These are phyloP conservation scores for Fusarium tuaranense DNA, from an alignment of 2,329 filamentous ascomycete genomes.

Conservation along the genomic window DNA sequence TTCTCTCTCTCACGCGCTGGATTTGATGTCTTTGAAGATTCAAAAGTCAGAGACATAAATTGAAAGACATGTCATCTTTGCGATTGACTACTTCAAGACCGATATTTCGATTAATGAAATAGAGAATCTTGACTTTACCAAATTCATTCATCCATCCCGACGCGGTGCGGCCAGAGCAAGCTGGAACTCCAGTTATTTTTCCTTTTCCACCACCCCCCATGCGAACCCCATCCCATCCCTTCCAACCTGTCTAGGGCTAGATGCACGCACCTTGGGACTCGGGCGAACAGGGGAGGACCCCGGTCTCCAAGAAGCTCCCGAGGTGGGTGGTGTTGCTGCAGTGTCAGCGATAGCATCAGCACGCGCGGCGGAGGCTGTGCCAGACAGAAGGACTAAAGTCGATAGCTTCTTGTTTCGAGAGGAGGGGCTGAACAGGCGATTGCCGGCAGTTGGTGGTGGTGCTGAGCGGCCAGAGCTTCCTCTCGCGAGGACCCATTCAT, in stretches of 20 bases:
- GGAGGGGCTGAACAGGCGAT: slow-evolving; percentile 37
- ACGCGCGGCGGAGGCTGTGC: slow-evolving; percentile 42
- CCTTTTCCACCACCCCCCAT: neutral
- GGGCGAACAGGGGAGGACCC: slow-evolving; percentile 37
- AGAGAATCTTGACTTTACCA: neutral
- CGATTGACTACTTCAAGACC: neutral
- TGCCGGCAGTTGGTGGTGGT: slow-evolving; percentile 38
- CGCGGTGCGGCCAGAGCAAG: neutral
- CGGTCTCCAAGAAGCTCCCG: slow-evolving; percentile 23
- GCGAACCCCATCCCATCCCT: slow-evolving; percentile 7
- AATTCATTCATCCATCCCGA: neutral
- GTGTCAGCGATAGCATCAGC: slow-evolving; percentile 43
- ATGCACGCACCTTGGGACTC: slow-evolving; percentile 8
- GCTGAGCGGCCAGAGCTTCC: slow-evolving; percentile 20
- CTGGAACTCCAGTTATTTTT: neutral
- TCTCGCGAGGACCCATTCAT: slow-evolving; percentile 6
- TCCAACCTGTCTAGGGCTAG: slow-evolving; percentile 14
- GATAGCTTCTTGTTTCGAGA: slow-evolving; percentile 42
- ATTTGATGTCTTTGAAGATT: neutral
- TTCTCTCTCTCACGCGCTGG: neutral
- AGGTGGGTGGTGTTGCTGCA: slow-evolving; percentile 31
- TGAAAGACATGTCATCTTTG: neutral
- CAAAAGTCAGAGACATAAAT: neutral
- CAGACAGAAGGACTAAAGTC: slow-evolving; percentile 2
- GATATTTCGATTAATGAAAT: neutral